Evolutionary conservation across 257 asterid genomes (phyloP).

Genomic region (Cinchona pubescens): DNA sequence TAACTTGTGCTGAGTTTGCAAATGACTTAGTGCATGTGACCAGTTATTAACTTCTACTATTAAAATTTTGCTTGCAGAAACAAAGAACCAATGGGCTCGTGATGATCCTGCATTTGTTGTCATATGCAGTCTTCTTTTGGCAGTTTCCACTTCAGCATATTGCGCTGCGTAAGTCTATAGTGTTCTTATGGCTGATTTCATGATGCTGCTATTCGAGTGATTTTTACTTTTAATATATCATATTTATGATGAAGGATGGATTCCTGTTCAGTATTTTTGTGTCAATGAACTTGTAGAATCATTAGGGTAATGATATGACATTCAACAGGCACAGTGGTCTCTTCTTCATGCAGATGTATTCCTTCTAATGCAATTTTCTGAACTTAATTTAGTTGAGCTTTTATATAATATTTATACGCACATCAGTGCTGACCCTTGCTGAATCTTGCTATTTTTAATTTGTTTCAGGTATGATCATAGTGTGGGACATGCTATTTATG

Average conservation of each 20-base stretch:
- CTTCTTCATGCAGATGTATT: neutral
- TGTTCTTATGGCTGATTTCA: conserved; percentile 2
- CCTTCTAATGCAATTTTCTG: neutral
- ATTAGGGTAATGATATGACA: neutral
- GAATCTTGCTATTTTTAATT: conserved; percentile 23
- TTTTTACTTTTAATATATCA: neutral
- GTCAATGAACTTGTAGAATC: neutral
- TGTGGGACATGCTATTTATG: conserved; percentile 85
- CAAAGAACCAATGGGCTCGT: conserved; percentile 99
- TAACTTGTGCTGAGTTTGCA: neutral
- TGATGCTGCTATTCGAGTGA: conserved; percentile 1
- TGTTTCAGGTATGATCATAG: conserved; percentile 89
- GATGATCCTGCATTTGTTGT: conserved; percentile 99
- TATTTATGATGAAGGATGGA: neutral
- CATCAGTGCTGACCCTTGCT: conserved; percentile 20
- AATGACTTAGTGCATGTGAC: neutral
- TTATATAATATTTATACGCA: neutral
- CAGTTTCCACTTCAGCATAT: conserved; percentile 71
- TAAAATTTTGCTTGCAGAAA: conserved; percentile 56
- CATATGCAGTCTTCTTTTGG: conserved; percentile 79
- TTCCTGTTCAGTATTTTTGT: neutral
- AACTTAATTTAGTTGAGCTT: neutral
- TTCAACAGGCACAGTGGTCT: neutral
- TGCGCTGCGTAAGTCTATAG: conserved; percentile 85
- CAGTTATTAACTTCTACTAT: conserved; percentile 6